Base-by-base conservation (phyloP, 345 rosid genomes). In the Erodium maritimum region DNA sequence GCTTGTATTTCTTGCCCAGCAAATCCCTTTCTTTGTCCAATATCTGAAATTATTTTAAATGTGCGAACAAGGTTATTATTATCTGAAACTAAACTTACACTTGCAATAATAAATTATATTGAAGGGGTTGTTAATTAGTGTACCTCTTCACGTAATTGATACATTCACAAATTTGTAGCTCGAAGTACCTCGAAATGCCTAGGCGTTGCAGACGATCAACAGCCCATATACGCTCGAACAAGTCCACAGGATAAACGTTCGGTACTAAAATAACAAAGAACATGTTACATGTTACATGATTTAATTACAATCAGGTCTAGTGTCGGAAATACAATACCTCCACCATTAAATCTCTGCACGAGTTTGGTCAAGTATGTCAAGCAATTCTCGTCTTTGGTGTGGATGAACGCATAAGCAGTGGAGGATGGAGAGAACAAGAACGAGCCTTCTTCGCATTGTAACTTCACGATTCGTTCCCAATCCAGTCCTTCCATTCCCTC, bases 361-460 rank as follows among this genome's bases (percentile, higher is more conserved):
- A 71, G 69, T 50, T 75, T 85, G 46, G 64, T 75, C 23, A 94
- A 62, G 73, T 90, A 94, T 45, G 42, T 24, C 53, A 90, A 73
- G 67, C 95, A 83, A 1, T 79, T 83, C 0, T 67, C 56, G 62
- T 94, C 90, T 60, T 81, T 76, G 10, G 97, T 94, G 62, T 85
- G 82, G 81, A 79, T 82, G 67, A 85, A 82, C 1, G 97, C 99
- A 55, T 71, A 90, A 59, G 99, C 97, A 20, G 99, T 90, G 71
- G 97, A 85, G 33, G 99, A 77, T 60, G 99, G 97, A 63, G 99
- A 94, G 68, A 80, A 90, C 70, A 94, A 77, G 72, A 94, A 85
- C 3, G 99, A 94, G 25, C 99, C 99, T 55, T 94, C 88, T 67
- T 57, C 25, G 68, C 81, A 66, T 71, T 85, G 96, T 65, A 94